phyloP scores from a whole-genome alignment of 768 basidiomycete species.

The Termitomyces sp. region DNA sequence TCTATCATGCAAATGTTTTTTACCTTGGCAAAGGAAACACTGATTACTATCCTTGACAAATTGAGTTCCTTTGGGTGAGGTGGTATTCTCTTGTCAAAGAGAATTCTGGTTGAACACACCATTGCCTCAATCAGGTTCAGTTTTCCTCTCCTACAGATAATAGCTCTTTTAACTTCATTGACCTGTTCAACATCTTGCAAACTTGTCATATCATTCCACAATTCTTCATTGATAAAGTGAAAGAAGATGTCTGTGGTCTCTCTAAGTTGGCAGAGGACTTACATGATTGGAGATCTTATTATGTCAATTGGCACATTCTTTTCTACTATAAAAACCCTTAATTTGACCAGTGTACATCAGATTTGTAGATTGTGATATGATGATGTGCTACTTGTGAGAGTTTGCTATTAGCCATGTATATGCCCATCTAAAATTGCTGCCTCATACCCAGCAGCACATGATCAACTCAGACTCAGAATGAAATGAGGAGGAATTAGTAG shows the following conservation, averaged over 20 bases:
- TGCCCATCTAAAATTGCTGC: too few relatives aligned
- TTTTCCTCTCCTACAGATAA: conserved; percentile 18
- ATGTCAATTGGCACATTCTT: conserved; percentile 22
- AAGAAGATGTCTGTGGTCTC: background rate
- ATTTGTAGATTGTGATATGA: conserved; percentile 8
- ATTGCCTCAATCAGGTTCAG: conserved; percentile 13
- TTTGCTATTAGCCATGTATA: conserved; percentile 1
- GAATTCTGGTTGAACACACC: background rate
- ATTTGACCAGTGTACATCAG: background rate
- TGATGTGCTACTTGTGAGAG: background rate
- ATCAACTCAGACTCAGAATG: too few relatives aligned
- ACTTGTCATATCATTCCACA: conserved; percentile 30
- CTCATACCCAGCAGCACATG: too few relatives aligned
- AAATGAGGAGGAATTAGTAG: too few relatives aligned
- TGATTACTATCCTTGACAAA: background rate
- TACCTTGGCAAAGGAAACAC: background rate
- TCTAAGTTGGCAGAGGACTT: background rate
- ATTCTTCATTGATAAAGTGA: conserved; percentile 11
- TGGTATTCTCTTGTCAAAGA: conserved; percentile 22
- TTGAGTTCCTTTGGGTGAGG: conserved; percentile 31
- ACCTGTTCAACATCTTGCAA: conserved; percentile 26
- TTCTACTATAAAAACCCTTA: background rate
- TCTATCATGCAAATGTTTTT: conserved; percentile 24
- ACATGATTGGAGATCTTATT: conserved; percentile 1
- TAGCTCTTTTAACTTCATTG: conserved; percentile 31